These are phyloP conservation scores for Thalassiosira livingstoniorum DNA, from an alignment of 352 stramenopile species.

Conservation along the genomic window DNA sequence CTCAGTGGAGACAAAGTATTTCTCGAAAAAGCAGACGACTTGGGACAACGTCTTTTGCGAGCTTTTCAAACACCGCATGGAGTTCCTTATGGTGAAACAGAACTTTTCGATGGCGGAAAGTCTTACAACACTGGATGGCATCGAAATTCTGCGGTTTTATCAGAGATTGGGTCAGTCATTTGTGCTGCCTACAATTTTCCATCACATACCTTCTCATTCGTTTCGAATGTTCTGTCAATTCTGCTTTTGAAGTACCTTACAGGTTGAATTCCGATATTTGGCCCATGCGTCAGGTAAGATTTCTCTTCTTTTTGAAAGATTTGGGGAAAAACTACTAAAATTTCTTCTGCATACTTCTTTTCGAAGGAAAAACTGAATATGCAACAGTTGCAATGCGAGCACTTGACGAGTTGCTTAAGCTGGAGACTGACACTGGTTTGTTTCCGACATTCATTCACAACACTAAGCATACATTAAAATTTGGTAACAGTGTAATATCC, in stretches of 20 bases:
- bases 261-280: slow-evolving; percentile 90
- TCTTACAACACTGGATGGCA: slow-evolving; percentile 74
- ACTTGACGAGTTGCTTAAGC: slow-evolving; percentile 80
- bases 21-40: slow-evolving; percentile 92
- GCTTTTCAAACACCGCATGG: slow-evolving; percentile 91
- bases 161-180: slow-evolving; percentile 74
- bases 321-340: too few species aligned
- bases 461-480: slow-evolving; percentile 41
- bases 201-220: not conserved
- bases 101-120: slow-evolving; percentile 84
- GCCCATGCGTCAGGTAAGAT: slow-evolving; percentile 66
- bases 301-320: too few species aligned
- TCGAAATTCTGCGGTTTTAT: slow-evolving; percentile 65
- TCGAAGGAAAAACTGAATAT: slow-evolving; percentile 71
- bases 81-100: slow-evolving; percentile 91
- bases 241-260: slow-evolving; percentile 70
- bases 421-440: slow-evolving; percentile 84
- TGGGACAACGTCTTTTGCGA: slow-evolving; percentile 90
- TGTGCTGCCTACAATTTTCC: not conserved
- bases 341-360: not conserved
- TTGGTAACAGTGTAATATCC: slow-evolving; percentile 84
- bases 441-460: slow-evolving; percentile 85
- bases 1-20: slow-evolving; percentile 83
- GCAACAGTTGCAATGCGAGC: slow-evolving; percentile 81
- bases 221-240: too few species aligned